Base-by-base conservation (phyloP, 176 grass and related monocot species). In the Phyllostachys edulis region DNA sequence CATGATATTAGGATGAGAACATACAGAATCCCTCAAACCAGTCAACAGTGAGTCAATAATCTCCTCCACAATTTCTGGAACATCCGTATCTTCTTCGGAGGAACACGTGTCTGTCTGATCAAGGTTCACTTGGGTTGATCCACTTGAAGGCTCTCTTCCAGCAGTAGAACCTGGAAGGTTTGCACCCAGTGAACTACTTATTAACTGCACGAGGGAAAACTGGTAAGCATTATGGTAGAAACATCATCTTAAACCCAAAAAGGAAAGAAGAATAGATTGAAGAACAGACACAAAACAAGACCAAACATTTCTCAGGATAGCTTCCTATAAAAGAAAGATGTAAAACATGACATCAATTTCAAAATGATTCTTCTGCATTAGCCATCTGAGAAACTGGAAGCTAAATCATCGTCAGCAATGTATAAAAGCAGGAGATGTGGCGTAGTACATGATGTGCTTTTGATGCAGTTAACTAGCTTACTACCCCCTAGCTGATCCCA, bases 21-120 rank as follows among this genome's bases (percentile, higher is more conserved):
- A 80, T 95, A 98, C 96, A 7, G 91, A 93, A 91, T 98, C 96
- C 87, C 85, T 91, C 67, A 98, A 82, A 77, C 93, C 91, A 92
- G 87, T 94, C 88, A 98, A 83, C 68, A 95, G 76, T 41, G 92
- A 90, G 67, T 98, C 93, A 44, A 95, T 91, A 73, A 93, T 92
- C 81, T 95, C 93, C 85, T 98, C 96, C 34, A 93, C 91, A 63
- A 60, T 88, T 95, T 95, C 96, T 80, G 96, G 93, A 77, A 98
- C 89, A 90, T 98, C 93, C 91, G 95, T 93, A 73, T 90, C 92
- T 88, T 94, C 91, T 77, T 98, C 93, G 27, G 87, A 55, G 15
- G 24, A 82, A 76, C 51, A 84, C 73, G 20, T 34, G 52, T 66
- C 49, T 70, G 55, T 84, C 46, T 84, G 70, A 87, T 88, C 82